Base-by-base conservation (phyloP, 2,329 filamentous ascomycete species). In the Thyridium curvatum region DNA sequence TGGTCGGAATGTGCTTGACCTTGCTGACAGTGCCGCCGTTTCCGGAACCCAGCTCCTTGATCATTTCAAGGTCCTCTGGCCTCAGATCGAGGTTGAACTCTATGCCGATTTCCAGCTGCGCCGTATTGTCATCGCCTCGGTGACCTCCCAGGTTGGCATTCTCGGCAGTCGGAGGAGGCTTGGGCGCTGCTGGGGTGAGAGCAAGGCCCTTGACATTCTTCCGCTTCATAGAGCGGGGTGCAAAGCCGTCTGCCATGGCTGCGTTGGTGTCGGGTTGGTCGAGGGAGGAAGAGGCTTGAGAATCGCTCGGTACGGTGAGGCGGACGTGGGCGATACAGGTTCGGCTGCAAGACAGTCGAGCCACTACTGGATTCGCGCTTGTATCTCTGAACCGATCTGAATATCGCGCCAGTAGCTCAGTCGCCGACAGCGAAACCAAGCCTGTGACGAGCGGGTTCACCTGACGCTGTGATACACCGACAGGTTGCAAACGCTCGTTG, bases 1-100 rank as follows among this genome's bases (percentile, higher is more conserved):
- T 94, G 29, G 90, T 96, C 29, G 87, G 89, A 46, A 89, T 79
- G 69, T 98, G 91, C 69, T 84, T 86, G 56, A 98, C 93, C 66
- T 98, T 98, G 71, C 90, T 97, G 54, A 98, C 93, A 15, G 93
- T 97, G 41, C 93, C 93, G 55, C 93, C 93, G 69, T 98, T 98
- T 45, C 93, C 93, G 37, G 88, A 87, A 35, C 93, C 93, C 28
- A 98, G 74, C 63, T 98, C 93, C 68, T 94, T 95, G 52, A 98
- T 68, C 29, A 95, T 83, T 51, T 96, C 83, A 37, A 98, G 67
- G 61, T 98, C 93, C 54, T 97, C 91, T 39, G 87, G 90, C 53
- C 85, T 81, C 53, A 97, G 70, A 58, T 98, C 89, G 35, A 97
- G 70, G 58, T 91, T 90, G 71, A 97, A 97, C 66, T 98, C 93